Base-by-base conservation (phyloP, 331 rosid genomes). In the Prunus yedoensis region DNA sequence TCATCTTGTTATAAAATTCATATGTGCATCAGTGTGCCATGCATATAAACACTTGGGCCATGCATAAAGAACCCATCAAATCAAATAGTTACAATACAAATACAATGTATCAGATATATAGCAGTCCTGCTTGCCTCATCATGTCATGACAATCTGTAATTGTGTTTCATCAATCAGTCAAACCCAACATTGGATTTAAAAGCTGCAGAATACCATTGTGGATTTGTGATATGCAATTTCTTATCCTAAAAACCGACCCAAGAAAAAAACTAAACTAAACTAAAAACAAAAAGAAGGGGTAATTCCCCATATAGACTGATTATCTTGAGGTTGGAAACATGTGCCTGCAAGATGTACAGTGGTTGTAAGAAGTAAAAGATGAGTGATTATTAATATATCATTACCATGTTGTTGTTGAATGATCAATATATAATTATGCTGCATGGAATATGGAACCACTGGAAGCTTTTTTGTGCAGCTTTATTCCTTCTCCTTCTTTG, bases 311-410 rank as follows among this genome's bases (percentile, higher is more conserved):
- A 5, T 69, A 10, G 63, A 14, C 7, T 15, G 27, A 61, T n/a
- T 77, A 76, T 46, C 65, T 79, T 74, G 86, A 83, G 82, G 82
- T 53, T 79, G 85, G 87, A 71, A 79, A 86, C 84, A 83, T 81
- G 88, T 83, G 85, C 52, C 87, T 77, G 88, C 85, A 87, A 83
- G 74, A 70, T 58, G 53, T 59, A 28, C 89, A 83, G 91, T 82
- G 85, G 74, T 52, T 79, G 95, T 79, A 88, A 88, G 89, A 75
- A 73, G 86, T 53, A 82, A 88, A 89, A 86, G 96, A 88, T 80
- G 93, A 81, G 21, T 89, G 94, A 93, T 93, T 81, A 93, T 93
- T 89, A 89, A 78, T 84, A 70, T 82, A 93, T 93, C 68, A 90
- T 93, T 91, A 90, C 83, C 15, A 73, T 83, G 89, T 60, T 59